Evolutionary conservation across 495 filamentous ascomycete genomes (phyloP), one percentile per base, ranked within the genome.

Genomic region (Emericellopsis terricola): DNA sequence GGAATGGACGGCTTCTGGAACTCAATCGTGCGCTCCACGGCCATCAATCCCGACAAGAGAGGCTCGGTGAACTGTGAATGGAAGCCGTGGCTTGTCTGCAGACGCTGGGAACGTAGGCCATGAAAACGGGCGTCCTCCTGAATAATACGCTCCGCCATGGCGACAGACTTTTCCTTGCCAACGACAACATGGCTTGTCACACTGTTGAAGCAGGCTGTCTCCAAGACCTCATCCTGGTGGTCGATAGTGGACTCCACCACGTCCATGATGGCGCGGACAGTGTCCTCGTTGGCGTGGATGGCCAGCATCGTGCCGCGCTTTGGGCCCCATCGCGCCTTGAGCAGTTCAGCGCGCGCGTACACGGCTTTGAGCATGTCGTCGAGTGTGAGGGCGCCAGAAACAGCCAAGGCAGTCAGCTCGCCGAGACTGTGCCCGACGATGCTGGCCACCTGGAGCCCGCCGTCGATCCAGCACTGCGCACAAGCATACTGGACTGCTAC

Each of bases 281-380:
- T 19, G 8, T 32, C 29, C 5, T 23, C 15, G 19, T 38, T 36
- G 1, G 43, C 42, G 11, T 46, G 31, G 13, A 56, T 23, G n/a
- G 43, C 42, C 8, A 71, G 26, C 70, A 75, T 75, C 1, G 51
- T 36, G 0, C 69, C 69, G 3, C 36, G 34, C 4, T 73, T 65
- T 0, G 43, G 1, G 4, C 59, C 66, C 68, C 66, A 72, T 1
- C 41, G 20, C 0, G 52, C 45, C 4, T 48, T 37, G 33, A 74
- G 65, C 1, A 73, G 28, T 0, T 13, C 20, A 0, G 68, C 62
- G 10, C 69, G 55, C 0, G 44, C 50, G 4, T 50, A 39, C 2
- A 74, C 47, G 2, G 70, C 30, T 4, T 40, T 50, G 7, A 73
- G 21, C 1, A 41, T 37, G 18, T 57, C 38, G 0, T 28, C 8